These are phyloP conservation scores for Stropharia rugosoannulata DNA, from an alignment of 768 basidiomycete species.

Conservation along the genomic window DNA sequence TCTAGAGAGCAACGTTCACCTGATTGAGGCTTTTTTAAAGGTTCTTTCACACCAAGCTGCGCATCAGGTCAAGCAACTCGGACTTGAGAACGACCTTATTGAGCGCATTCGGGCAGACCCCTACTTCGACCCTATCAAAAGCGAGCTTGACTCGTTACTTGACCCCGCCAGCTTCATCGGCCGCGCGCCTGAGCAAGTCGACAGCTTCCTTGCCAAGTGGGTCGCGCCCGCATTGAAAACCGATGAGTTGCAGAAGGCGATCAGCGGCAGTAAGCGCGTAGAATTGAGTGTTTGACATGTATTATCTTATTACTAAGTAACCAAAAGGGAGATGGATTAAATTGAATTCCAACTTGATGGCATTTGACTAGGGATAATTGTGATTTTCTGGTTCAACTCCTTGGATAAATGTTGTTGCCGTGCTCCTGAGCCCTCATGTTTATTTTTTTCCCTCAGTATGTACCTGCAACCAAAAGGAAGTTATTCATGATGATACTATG, in stretches of 20 bases:
- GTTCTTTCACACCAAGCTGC: constrained; percentile 95
- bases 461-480: background rate
- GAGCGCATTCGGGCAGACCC: constrained; percentile 74
- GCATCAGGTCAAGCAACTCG: constrained; percentile 91
- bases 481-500: constrained; percentile 31
- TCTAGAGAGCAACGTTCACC: constrained; percentile 4
- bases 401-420: too few species aligned
- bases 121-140: constrained; percentile 91
- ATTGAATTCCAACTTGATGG: too few species aligned
- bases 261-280: constrained; percentile 52
- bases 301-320: too few species aligned
- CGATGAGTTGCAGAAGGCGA: constrained; percentile 50
- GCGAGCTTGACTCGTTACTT: constrained; percentile 73
- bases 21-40: constrained; percentile 28
- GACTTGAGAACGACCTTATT: constrained; percentile 94
- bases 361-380: too few species aligned
- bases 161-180: constrained; percentile 91
- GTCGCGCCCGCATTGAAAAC: constrained; percentile 79
- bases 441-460: background rate
- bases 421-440: too few species aligned
- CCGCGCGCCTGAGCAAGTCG: constrained; percentile 93
- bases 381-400: too few species aligned
- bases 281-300: constrained; percentile 57
- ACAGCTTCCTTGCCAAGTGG: constrained; percentile 83
- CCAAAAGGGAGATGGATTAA: too few species aligned